phyloP scores from a whole-genome alignment of 2,329 filamentous ascomycete species.

The Sordariomycetes sp. region DNA sequence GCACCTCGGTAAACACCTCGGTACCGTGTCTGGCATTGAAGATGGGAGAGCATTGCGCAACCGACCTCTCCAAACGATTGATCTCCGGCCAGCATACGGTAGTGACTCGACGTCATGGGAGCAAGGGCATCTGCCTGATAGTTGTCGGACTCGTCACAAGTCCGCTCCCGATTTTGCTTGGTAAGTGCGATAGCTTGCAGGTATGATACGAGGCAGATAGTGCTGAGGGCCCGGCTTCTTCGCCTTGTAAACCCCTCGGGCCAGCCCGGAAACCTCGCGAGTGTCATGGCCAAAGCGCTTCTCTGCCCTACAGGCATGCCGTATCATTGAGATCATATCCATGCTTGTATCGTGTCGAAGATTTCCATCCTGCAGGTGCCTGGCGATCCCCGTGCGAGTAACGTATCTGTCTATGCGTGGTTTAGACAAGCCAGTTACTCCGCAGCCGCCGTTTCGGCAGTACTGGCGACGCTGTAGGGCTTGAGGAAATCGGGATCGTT shows the following conservation, averaged over 20 bases:
- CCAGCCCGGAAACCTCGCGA: neutral
- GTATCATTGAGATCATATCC: neutral
- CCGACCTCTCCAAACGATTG: no score
- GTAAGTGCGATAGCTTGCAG: no score
- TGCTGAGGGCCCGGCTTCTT: neutral
- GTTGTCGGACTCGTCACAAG: neutral
- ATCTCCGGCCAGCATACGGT: neutral
- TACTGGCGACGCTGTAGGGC: conserved; percentile 47
- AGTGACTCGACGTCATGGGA: neutral
- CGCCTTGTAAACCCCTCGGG: neutral
- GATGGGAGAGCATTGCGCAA: no score
- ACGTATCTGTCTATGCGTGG: neutral
- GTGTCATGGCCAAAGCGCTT: neutral
- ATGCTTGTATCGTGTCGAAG: neutral
- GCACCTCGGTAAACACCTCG: neutral
- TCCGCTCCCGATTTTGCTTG: neutral
- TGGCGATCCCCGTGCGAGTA: neutral
- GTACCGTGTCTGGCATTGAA: neutral
- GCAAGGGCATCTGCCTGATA: neutral
- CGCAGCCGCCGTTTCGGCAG: conserved; percentile 18
- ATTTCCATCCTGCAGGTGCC: neutral
- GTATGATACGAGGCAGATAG: no score
- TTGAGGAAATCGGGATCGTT: conserved; percentile 73
- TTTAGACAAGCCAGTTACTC: neutral
- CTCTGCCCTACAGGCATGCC: neutral